Evolutionary conservation across 148 eudicot species (phyloP), one percentile per base, ranked within the genome.

Genomic region (Nyssa sinensis): DNA sequence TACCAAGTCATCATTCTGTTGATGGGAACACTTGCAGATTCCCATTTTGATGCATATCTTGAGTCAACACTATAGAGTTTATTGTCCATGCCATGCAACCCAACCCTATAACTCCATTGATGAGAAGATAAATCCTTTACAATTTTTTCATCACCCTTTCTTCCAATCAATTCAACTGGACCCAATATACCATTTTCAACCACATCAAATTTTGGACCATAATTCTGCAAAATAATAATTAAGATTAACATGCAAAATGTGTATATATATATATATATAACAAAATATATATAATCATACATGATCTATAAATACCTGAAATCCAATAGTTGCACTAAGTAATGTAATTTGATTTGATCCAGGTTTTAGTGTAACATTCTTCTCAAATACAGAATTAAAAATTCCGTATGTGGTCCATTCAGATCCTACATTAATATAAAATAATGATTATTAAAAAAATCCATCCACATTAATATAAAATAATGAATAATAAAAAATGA

Each of bases 291-390:
- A 37, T 27, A 41, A 32, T 9, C 2, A 33, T 4, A 59, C 7
- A 19, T 25, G 0, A 47, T 59, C 7, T 74, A n/a, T 31, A 25
- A 29, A 11, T 78, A 85, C 88, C 82, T 62, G 60, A 0, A 73
- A 70, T 9, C 93, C 93, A 67, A 89, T 64, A 12, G 91, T 85
- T 3, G 80, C 83, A 75, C 93, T 89, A 19, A 89, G 91, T 25
- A 89, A 61, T 2, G 83, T 64, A 24, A 89, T 89, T 39, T 85
- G 84, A 64, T 89, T 87, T 29, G 70, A 51, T 3, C 90, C 93
- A 10, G 67, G 79, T 0, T 79, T 79, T 37, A 87, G 59, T 25
- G 67, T 79, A 13, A 87, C 73, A 7, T 75, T 60, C 27, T 70
- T 76, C 79, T 87, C 88, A 24, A 83, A 87, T 0, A 55, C 74